Percentiles rank a stretch among this genome's conserved stretches.
Conservation (phyloP, 495 filamentous ascomycete species). For the Penicillium maclennaniae region DNA sequence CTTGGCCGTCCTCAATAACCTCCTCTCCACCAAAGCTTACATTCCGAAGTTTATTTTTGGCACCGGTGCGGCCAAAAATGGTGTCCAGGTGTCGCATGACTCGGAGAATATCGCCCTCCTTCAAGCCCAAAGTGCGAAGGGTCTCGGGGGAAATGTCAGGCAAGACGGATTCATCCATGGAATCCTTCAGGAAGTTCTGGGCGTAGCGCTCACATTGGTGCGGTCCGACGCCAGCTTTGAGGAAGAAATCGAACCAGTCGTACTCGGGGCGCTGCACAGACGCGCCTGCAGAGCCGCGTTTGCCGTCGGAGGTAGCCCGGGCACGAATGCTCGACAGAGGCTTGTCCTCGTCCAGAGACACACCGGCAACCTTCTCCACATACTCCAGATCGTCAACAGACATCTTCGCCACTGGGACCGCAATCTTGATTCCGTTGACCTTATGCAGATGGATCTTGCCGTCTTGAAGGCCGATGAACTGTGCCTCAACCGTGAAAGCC, state of each 20-base stretch:
- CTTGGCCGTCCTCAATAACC: constrained; percentile 51
- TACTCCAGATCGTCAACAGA: constrained; percentile 91
- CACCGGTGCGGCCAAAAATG: constrained; percentile 64
- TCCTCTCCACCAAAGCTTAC: constrained; percentile 60
- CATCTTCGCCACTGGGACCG: constrained; percentile 93
- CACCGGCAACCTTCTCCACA: constrained; percentile 79
- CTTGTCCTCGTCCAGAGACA: constrained; percentile 94
- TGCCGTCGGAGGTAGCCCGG: constrained; percentile 22
- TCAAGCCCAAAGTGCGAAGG: constrained; percentile 80
- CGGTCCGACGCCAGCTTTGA: constrained; percentile 82
- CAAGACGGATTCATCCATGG: constrained; percentile 89
- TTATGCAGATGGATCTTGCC: constrained; percentile 98
- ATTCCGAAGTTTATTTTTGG: constrained; percentile 55
- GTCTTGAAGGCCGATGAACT: constrained; percentile 86
- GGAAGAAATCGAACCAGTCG: constrained; percentile 99
- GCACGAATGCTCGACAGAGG: constrained; percentile 73
- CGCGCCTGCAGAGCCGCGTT: constrained; percentile 43
- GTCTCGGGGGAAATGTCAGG: constrained; percentile 80
- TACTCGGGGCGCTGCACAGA: constrained; percentile 64
- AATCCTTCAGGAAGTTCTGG: constrained; percentile 79
- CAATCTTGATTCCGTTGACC: constrained; percentile 95
- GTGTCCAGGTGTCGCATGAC: constrained; percentile 86
- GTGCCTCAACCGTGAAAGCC: constrained; percentile 94
- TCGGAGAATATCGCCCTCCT: constrained; percentile 93
- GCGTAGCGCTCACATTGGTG: constrained; percentile 93